These are phyloP conservation scores for Solanum medicagineum DNA, from an alignment of 257 asterid genomes.

Conservation along the genomic window DNA sequence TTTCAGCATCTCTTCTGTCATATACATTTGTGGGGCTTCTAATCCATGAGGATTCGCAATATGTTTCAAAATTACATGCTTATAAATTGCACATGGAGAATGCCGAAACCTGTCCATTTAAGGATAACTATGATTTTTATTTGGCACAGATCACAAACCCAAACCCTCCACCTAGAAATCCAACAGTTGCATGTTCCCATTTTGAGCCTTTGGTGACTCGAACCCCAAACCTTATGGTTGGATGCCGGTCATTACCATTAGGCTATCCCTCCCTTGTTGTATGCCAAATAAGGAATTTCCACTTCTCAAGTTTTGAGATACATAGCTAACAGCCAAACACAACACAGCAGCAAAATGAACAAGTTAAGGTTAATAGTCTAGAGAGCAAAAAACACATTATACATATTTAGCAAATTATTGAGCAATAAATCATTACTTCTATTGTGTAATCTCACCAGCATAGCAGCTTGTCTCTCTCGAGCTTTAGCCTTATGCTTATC, in stretches of 20 bases:
- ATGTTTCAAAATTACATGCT: background rate
- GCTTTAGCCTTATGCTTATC: slow-evolving; percentile 84
- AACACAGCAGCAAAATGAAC: background rate
- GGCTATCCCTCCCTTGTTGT: background rate
- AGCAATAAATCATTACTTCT: background rate
- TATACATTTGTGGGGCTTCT: background rate
- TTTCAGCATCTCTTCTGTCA: background rate
- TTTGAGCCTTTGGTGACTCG: background rate
- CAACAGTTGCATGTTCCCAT: background rate
- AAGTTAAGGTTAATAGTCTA: background rate
- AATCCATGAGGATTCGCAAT: background rate
- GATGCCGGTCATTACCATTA: background rate
- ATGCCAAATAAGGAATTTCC: background rate
- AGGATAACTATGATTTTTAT: background rate
- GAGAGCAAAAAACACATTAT: background rate
- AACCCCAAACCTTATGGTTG: background rate
- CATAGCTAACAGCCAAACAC: background rate
- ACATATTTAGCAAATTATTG: background rate
- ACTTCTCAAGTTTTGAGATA: background rate
- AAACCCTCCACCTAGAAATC: background rate
- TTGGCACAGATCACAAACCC: background rate
- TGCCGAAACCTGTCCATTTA: background rate
- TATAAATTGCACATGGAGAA: background rate
- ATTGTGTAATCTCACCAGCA: slow-evolving; percentile 49
- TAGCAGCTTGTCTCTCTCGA: slow-evolving; percentile 96